Evolutionary conservation across 176 grass and related monocot genomes (phyloP).

Genomic region (Elaeis guineensis): DNA sequence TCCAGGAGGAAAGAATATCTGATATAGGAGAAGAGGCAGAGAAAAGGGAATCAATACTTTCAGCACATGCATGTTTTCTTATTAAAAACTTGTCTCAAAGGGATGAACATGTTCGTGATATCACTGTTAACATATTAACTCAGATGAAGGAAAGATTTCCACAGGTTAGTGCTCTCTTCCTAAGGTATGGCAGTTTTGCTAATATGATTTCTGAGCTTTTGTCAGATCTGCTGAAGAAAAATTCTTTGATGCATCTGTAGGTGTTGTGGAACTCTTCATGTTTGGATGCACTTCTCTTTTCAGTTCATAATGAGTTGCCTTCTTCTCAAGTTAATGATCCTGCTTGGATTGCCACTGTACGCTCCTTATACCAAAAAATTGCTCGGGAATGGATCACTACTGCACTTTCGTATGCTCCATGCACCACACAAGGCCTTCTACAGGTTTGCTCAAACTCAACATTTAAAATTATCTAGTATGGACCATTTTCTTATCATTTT

Average conservation of each 20-base stretch:
- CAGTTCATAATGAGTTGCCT: conserved; percentile 91
- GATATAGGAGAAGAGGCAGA: conserved; percentile 89
- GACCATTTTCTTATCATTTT: too few relatives aligned
- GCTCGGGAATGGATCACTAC: conserved; percentile 95
- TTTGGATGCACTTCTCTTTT: conserved; percentile 95
- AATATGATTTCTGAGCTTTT: conserved; percentile 18
- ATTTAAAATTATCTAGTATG: too few relatives aligned
- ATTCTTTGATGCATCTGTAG: conserved; percentile 36
- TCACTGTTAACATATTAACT: conserved; percentile 85
- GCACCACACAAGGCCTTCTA: conserved; percentile 95
- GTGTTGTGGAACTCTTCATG: conserved; percentile 95
- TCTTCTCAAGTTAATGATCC: conserved; percentile 93
- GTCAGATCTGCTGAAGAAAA: conserved; percentile 15
- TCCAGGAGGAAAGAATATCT: conserved; percentile 78
- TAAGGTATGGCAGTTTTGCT: conserved; percentile 1
- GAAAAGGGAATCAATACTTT: conserved; percentile 73
- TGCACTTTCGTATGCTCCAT: conserved; percentile 95
- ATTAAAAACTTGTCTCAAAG: conserved; percentile 99
- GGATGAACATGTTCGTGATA: conserved; percentile 92
- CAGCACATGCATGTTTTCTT: conserved; percentile 78
- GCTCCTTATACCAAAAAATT: conserved; percentile 93
- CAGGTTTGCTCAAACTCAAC: conserved; percentile 44
- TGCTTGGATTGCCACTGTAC: conserved; percentile 93
- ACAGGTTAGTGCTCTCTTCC: conserved; percentile 47
- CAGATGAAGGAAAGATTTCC: conserved; percentile 94